Base-by-base conservation (phyloP, 768 basidiomycete species). In the Sarcomyxa edulis region DNA sequence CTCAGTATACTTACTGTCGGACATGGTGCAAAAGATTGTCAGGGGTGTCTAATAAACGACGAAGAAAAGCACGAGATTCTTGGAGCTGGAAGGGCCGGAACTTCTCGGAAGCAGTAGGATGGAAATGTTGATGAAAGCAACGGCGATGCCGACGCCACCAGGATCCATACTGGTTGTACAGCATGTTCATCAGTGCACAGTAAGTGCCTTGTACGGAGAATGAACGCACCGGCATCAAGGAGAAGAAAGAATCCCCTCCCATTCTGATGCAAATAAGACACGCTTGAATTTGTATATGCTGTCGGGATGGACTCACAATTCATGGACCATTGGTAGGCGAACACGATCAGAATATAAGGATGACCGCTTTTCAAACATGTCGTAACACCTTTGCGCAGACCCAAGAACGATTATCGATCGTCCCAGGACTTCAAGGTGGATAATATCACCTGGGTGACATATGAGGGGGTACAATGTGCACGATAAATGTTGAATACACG, bases 121-220 rank as follows among this genome's bases (percentile, higher is more conserved):
- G n/a, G n/a, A n/a, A n/a, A n/a, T n/a, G n/a, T n/a, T n/a, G n/a
- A n/a, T n/a, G n/a, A n/a, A n/a, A n/a, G n/a, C n/a, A n/a, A n/a
- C n/a, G 2, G 4, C 21, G 29, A 29, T 3, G 32, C 9, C 4
- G 24, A n/a, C n/a, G n/a, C n/a, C n/a, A n/a, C n/a, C n/a, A n/a
- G n/a, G n/a, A n/a, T n/a, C n/a, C n/a, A n/a, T 10, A 40, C 48
- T 35, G 22, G 23, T 47, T 35, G 32, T 49, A 48, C 48, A 28
- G 4, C n/a, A 7, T 7, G n/a, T 16, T 6, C 4, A 33, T 15
- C 21, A 11, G 33, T 9, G 14, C n/a, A n/a, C 15, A 2, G n/a
- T 0, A 26, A 24, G 1, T 20, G 15, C 19, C 15, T 4, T 24
- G 10, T 2, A 20, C 26, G 4, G 19, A 11, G 9, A n/a, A 2